Percentiles rank a stretch among this genome's conserved stretches.
phyloP scores from a whole-genome alignment of 352 stramenopile genomes.

The Aphanomyces euteiches region DNA sequence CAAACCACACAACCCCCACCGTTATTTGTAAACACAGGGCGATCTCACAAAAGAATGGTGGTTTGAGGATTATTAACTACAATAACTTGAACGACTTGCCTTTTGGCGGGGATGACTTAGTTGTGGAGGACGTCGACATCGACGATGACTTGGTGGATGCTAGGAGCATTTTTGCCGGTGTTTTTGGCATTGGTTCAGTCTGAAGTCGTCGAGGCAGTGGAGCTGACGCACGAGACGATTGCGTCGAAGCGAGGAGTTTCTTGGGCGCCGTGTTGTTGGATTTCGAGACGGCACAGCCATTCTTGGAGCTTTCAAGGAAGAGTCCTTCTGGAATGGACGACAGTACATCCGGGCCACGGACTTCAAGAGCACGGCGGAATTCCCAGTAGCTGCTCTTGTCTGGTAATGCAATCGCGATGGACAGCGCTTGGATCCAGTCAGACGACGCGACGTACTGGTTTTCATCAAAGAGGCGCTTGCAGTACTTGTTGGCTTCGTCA shows the following conservation, averaged over 20 bases:
- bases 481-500: conserved; percentile 21
- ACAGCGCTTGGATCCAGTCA: conserved; percentile 76
- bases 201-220: too few relatives aligned
- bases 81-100: conserved; percentile 22
- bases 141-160: too few relatives aligned
- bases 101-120: background rate
- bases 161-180: too few relatives aligned
- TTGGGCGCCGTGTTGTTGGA: background rate
- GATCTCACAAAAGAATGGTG: background rate
- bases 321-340: conserved; percentile 14
- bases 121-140: too few relatives aligned
- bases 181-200: too few relatives aligned
- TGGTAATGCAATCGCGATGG: conserved; percentile 50
- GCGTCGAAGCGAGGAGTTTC: conserved; percentile 11
- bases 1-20: conserved; percentile 25
- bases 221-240: too few relatives aligned
- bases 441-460: conserved; percentile 38
- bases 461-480: conserved; percentile 43
- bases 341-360: conserved; percentile 54
- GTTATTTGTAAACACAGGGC: conserved; percentile 16
- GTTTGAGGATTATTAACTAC: conserved; percentile 7
- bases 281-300: background rate
- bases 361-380: conserved; percentile 84
- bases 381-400: conserved; percentile 79
- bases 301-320: conserved; percentile 17